Conservation (phyloP, 805 yeast species). For the Candida qinlingensis region DNA sequence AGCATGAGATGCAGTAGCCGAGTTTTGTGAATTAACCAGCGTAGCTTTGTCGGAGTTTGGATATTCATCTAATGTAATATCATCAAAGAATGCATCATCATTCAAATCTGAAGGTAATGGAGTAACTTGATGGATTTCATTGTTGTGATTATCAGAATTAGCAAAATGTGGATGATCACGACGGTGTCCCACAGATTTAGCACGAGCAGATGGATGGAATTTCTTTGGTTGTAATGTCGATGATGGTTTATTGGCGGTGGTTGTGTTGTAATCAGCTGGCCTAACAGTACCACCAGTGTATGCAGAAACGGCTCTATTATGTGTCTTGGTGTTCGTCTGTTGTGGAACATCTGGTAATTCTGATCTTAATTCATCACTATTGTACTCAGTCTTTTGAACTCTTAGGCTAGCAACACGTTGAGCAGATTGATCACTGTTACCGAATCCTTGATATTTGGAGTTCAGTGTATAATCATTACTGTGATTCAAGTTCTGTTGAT, state of each 20-base stretch:
- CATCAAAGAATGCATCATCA: slow-evolving; percentile 46
- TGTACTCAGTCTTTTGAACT: slow-evolving; percentile 12
- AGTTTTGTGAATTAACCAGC: slow-evolving; percentile 14
- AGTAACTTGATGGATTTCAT: slow-evolving; percentile 19
- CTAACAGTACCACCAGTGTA: slow-evolving; percentile 13
- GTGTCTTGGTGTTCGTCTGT: slow-evolving; percentile 12
- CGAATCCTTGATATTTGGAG: slow-evolving; percentile 6
- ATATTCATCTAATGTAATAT: slow-evolving; percentile 56
- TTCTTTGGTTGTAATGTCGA: slow-evolving; percentile 22
- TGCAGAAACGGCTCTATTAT: slow-evolving; percentile 26
- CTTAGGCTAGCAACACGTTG: slow-evolving; percentile 25
- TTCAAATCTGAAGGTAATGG: slow-evolving; percentile 29
- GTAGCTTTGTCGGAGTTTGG: slow-evolving; percentile 16
- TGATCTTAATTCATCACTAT: slow-evolving; percentile 8
- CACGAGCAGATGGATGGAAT: slow-evolving; percentile 79
- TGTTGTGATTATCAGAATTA: not conserved
- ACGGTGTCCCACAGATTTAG: slow-evolving; percentile 82
- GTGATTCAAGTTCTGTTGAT: not conserved
- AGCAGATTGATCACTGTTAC: slow-evolving; percentile 13
- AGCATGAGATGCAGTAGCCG: slow-evolving; percentile 6
- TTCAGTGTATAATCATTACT: slow-evolving; percentile 1
- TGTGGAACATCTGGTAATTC: not conserved
- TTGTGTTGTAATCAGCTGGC: slow-evolving; percentile 1
- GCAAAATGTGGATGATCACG: slow-evolving; percentile 34
- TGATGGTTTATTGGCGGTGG: slow-evolving; percentile 6